These are phyloP conservation scores for Aeschynomene evenia DNA, from an alignment of 306 rosid genomes.

Conservation along the genomic window DNA sequence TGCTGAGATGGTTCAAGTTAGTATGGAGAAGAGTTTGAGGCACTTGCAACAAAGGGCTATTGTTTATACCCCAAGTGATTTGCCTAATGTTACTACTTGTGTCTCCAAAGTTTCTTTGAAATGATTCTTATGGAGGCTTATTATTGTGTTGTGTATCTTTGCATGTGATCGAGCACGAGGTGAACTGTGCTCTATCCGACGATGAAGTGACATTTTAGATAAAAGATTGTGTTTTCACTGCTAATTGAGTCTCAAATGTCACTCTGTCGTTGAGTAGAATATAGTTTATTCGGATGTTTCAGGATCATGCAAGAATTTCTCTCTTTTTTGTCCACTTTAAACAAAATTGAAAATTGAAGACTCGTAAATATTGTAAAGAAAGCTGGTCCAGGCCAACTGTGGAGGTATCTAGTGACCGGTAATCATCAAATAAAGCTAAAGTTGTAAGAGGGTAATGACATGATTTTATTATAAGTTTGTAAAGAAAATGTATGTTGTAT, in stretches of 20 bases:
- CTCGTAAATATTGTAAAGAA: constrained; percentile 23
- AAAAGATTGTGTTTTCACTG: too few relatives aligned
- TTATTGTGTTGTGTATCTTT: constrained; percentile 1
- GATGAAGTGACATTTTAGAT: too few relatives aligned
- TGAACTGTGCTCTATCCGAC: too few relatives aligned
- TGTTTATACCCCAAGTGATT: constrained; percentile 73
- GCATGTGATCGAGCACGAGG: too few relatives aligned
- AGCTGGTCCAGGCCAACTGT: constrained; percentile 82
- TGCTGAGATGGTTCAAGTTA: constrained; percentile 94
- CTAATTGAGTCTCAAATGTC: too few relatives aligned
- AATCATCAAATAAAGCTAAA: constrained; percentile 46
- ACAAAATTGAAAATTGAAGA: not conserved
- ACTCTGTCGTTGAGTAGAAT: too few relatives aligned
- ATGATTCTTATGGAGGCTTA: constrained; percentile 23
- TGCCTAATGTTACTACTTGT: constrained; percentile 52
- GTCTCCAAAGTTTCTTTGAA: constrained; percentile 75
- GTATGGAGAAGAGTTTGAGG: constrained; percentile 91
- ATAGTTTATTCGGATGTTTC: too few relatives aligned
- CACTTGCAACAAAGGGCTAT: constrained; percentile 89
- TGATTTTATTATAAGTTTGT: constrained; percentile 40
- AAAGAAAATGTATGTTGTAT: constrained; percentile 40
- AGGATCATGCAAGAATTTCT: too few relatives aligned
- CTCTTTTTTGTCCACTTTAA: too few relatives aligned
- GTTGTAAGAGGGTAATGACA: constrained; percentile 26
- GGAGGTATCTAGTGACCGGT: constrained; percentile 75